phyloP scores from a whole-genome alignment of 208 protist species.

The Leptomonas seymouri region DNA sequence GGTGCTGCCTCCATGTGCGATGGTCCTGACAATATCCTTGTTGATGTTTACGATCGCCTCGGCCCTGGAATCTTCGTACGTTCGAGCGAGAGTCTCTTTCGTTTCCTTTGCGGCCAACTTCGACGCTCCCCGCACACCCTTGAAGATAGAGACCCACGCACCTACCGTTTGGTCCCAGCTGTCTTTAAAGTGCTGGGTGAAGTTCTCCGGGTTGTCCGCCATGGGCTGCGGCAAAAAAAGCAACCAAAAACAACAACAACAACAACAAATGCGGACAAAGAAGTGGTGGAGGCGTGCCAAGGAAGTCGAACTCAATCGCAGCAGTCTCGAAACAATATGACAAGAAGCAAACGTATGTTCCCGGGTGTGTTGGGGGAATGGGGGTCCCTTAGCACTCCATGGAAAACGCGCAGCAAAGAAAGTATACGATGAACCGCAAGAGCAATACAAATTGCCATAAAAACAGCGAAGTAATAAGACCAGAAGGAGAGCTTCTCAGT shows the following conservation, averaged over 20 bases:
- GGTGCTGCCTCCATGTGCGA: conserved; percentile 13
- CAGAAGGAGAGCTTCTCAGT: no score
- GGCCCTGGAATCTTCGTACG: conserved; percentile 19
- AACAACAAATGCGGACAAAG: no score
- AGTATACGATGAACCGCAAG: no score
- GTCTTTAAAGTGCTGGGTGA: conserved; percentile 23
- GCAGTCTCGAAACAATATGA: no score
- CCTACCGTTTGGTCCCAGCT: conserved; percentile 30
- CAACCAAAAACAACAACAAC: background rate
- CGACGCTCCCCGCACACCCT: conserved; percentile 10
- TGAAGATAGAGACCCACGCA: conserved; percentile 28
- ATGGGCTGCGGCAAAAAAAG: background rate
- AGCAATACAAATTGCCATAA: no score
- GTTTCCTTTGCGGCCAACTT: conserved; percentile 15
- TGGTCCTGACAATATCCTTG: conserved; percentile 24
- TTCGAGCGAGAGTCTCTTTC: conserved; percentile 24
- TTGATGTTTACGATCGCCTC: conserved; percentile 25
- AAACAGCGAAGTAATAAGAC: no score
- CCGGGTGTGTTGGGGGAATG: no score
- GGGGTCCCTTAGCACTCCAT: no score
- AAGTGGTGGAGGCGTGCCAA: no score
- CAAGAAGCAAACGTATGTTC: no score
- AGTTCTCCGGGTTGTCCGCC: conserved; percentile 18
- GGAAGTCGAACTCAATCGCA: no score
- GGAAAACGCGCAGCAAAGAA: no score